These are phyloP conservation scores for Sequoiadendron giganteum DNA, from an alignment of 75 land plant genomes.

Conservation along the genomic window DNA sequence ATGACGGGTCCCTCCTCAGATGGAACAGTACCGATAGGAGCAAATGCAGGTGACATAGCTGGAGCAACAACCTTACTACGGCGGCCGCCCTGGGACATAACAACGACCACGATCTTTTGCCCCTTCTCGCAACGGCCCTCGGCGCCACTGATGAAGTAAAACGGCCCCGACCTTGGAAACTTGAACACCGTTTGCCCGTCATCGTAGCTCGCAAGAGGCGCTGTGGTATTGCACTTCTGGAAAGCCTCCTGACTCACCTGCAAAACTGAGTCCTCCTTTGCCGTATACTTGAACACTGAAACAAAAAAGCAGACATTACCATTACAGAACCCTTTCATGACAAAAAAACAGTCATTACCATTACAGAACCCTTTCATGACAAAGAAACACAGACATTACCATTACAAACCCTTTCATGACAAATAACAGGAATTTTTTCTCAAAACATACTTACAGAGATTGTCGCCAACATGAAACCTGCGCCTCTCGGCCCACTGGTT, in stretches of 20 bases:
- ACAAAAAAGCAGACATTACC: neutral
- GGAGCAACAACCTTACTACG: neutral
- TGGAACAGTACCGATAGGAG: neutral
- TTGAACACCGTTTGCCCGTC: conserved; percentile 44
- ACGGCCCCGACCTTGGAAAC: conserved; percentile 43
- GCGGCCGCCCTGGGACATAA: conserved; percentile 16
- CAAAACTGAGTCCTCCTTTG: conserved; percentile 54
- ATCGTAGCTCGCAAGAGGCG: conserved; percentile 26
- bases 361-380: neutral
- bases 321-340: neutral
- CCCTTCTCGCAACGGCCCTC: conserved; percentile 60
- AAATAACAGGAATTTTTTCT: neutral
- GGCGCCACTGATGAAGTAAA: conserved; percentile 64
- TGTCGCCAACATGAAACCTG: conserved; percentile 23
- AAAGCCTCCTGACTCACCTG: conserved; percentile 44
- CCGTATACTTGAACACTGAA: conserved; percentile 52
- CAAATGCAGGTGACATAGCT: neutral
- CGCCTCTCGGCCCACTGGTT: conserved; percentile 20
- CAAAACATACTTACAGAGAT: neutral
- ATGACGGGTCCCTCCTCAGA: neutral
- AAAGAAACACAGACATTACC: neutral
- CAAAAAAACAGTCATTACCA: neutral
- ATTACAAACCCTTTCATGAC: neutral
- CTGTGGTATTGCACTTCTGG: conserved; percentile 39
- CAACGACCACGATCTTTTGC: conserved; percentile 60